Evolutionary conservation across 75 land plant genomes (phyloP), one percentile per base, ranked within the genome.

Genomic region (Selaginella moellendorffii): DNA sequence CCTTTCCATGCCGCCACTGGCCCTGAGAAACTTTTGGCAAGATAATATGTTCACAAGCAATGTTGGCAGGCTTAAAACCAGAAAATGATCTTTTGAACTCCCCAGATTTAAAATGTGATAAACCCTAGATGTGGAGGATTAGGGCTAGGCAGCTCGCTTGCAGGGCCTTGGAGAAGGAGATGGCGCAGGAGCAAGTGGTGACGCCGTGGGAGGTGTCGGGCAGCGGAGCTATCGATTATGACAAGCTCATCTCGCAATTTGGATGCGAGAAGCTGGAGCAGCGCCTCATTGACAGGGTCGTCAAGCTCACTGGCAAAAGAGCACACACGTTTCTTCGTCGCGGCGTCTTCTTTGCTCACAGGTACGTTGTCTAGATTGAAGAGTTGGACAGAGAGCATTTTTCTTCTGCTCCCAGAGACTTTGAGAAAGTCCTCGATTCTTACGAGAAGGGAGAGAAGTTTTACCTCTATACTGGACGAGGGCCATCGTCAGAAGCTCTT

Each of bases 301-400:
- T 76, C 29, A 73, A 76, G 2, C 81, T 95, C 68, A 95, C 96
- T 21, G 64, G 69, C 21, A 80, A 82, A 29, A 81, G 83, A 52
- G 77, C 96, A 26, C 96, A 95, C 62, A 83, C 88, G 20, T 95
- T 95, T 67, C 96, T 95, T 63, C 91, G 96, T 66, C 91, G 97
- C 18, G 85, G 81, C 24, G 96, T 95, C 28, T 95, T 95, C 72
- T 95, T 95, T 67, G 96, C 99, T 36, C 99, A 95, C 77, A 76
- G 91, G 91, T 79, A 25, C 26, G 29, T 12, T 30, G 29, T 64
- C 5, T 29, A 19, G 5, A 27, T 29, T 27, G 2, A 19, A 5
- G 25, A 18, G 9, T 28, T 62, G 2, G 9, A 5, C 5, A 5
- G 18, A 18, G 9, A 5, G n/a, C 19, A 20, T 24, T 5, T 53